Base-by-base conservation (phyloP, 306 rosid species). In the Cucurbita ficifolia region DNA sequence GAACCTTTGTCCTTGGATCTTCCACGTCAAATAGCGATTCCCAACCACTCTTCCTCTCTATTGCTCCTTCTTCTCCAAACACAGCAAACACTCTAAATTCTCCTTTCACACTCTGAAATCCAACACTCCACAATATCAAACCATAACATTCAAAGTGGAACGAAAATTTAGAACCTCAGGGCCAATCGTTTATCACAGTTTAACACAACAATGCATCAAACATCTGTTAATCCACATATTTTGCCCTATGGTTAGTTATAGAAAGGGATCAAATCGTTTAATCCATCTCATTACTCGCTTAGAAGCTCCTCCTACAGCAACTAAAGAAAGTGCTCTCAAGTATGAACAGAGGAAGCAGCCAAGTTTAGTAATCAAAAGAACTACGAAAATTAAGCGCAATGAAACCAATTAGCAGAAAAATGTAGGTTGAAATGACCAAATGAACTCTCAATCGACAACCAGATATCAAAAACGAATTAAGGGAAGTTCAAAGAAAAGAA, bases 21-120 rank as follows among this genome's bases (percentile, higher is more conserved):
- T 95, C 91, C 72, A 95, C 97, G 61, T 95, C 93, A 81, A 95
- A 95, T 8, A 95, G 81, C n/a, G 96, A 58, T 49, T 92, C 85
- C 99, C 97, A 95, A 22, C 73, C 70, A 81, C 81, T 84, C 86
- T 87, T 95, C 84, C 85, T 91, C 70, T 88, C 95, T 9, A 64
- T 57, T 78, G 76, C 82, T n/a, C 82, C 80, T 70, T 83, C 86
- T 65, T 83, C 99, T 46, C 88, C 93, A 19, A 84, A 85, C 43
- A 95, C 90, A 39, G 99, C 93, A 78, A 82, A 82, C 74, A 95
- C 99, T 68, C 91, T 50, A 79, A 88, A 83, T 76, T 89, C 81
- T 79, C 87, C 91, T 80, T 69, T 89, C 40, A 82, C 81, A 76
- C 86, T 87, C 99, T 95, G 91, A 81, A 85, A 85, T 75, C 74